A percentile compares a stretch with the other conserved stretches of the same genome.
Evolutionary conservation across 345 rosid species (phyloP).

Genomic region (Rhizophora mangle): DNA sequence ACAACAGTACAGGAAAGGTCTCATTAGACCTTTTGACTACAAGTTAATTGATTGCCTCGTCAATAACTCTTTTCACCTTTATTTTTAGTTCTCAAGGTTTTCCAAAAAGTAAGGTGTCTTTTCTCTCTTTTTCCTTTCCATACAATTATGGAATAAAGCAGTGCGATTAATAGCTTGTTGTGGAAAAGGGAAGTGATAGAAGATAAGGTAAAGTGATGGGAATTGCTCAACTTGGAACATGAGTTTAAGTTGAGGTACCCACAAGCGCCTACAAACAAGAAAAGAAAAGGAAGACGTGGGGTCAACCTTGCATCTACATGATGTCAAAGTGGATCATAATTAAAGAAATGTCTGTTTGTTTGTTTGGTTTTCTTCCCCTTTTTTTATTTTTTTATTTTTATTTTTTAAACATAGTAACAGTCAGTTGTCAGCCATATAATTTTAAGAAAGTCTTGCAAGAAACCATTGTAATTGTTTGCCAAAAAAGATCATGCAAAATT

Average conservation of each 20-base stretch:
- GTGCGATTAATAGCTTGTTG: slow-evolving; percentile 29
- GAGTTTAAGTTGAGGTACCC: slow-evolving; percentile 21
- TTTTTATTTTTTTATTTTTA: too few relatives aligned
- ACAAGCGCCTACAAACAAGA: slow-evolving; percentile 20
- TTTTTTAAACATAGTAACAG: too few relatives aligned
- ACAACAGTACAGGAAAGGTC: slow-evolving; percentile 15
- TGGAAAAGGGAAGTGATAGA: slow-evolving; percentile 24
- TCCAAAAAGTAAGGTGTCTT: slow-evolving; percentile 15
- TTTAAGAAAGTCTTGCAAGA: slow-evolving; percentile 1
- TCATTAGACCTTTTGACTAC: slow-evolving; percentile 13
- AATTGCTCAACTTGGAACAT: slow-evolving; percentile 20
- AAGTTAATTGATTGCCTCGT: slow-evolving; percentile 4
- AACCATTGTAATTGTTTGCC: slow-evolving; percentile 12
- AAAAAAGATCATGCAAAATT: slow-evolving; percentile 26
- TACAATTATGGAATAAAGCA: slow-evolving; percentile 29
- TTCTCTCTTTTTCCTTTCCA: slow-evolving; percentile 11
- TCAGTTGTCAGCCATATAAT: background rate
- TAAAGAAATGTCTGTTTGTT: background rate
- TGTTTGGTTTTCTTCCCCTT: background rate
- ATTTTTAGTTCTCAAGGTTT: slow-evolving; percentile 2
- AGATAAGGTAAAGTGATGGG: slow-evolving; percentile 43
- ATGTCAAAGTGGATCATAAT: slow-evolving; percentile 9
- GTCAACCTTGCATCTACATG: slow-evolving; percentile 16
- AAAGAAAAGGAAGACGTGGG: slow-evolving; percentile 9
- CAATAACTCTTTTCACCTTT: slow-evolving; percentile 10